Conservation (phyloP, 176 grass and related monocot genomes). For the Echinochloa phyllopogon region DNA sequence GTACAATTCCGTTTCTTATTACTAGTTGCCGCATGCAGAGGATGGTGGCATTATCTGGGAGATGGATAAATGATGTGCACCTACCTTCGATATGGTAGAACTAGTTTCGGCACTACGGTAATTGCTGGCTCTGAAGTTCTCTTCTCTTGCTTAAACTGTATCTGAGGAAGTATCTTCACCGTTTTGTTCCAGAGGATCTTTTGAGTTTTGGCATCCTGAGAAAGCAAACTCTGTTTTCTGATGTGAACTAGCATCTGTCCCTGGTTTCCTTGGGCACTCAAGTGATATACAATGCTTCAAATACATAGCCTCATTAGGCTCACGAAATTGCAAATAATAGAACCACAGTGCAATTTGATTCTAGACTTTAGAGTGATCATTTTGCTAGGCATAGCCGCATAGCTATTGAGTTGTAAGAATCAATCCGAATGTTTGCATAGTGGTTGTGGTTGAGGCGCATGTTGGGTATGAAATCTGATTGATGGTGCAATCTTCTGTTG, state of each 20-base stretch:
- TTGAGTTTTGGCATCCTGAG: neutral
- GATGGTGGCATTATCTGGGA: constrained; percentile 81
- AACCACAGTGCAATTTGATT: neutral
- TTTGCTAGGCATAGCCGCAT: neutral
- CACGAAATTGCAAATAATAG: neutral
- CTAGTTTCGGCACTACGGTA: neutral
- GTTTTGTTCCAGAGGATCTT: neutral
- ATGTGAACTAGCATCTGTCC: neutral
- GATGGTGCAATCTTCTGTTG: neutral
- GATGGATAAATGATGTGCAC: constrained; percentile 55
- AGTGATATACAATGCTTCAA: neutral
- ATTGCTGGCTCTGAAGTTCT: constrained; percentile 1
- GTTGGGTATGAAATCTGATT: constrained; percentile 13
- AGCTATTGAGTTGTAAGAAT: neutral
- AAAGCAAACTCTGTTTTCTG: neutral
- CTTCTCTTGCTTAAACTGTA: neutral
- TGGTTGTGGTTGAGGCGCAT: neutral
- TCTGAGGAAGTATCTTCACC: neutral
- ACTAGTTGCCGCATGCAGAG: constrained; percentile 59
- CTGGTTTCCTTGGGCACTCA: neutral
- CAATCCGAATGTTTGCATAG: neutral
- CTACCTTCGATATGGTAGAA: constrained; percentile 2
- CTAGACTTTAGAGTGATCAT: neutral
- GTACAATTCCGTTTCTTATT: constrained; percentile 34
- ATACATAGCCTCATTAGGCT: neutral